Evolutionary conservation across 225 moss, liverwort and hornwort species (phyloP).

Genomic region (Antitrichia curtipendula): DNA sequence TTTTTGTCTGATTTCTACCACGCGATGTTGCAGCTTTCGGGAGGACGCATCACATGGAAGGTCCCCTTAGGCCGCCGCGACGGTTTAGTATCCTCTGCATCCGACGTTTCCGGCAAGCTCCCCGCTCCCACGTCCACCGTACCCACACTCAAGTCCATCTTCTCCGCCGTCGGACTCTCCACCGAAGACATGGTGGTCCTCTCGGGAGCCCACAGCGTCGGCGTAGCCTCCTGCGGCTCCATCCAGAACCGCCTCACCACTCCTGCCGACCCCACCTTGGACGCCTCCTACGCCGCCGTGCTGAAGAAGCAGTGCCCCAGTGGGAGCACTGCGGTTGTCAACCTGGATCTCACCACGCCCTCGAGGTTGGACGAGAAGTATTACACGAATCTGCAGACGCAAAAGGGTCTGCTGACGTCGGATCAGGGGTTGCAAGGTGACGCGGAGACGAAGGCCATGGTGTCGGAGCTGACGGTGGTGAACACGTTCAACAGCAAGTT

Average conservation of each 20-base stretch:
- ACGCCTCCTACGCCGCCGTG: background rate
- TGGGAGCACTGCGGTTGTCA: background rate
- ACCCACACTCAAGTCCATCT: background rate
- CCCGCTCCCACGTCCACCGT: background rate
- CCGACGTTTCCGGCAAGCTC: background rate
- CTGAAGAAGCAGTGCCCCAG: constrained; percentile 3
- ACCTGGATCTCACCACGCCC: constrained; percentile 27
- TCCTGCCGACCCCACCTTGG: background rate
- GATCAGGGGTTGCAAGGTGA: constrained; percentile 16
- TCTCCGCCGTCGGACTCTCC: background rate
- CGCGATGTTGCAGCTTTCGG: background rate
- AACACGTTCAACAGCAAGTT: background rate
- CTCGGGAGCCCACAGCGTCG: constrained; percentile 34
- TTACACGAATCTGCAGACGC: constrained; percentile 13
- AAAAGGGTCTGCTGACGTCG: constrained; percentile 9
- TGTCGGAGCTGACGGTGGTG: background rate
- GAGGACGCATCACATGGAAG: background rate
- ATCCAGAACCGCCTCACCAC: constrained; percentile 13
- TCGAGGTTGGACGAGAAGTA: constrained; percentile 13
- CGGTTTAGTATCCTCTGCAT: background rate
- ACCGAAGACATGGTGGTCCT: constrained; percentile 20
- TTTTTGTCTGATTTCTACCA: background rate
- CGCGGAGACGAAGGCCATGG: background rate
- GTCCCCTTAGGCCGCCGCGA: constrained; percentile 8
- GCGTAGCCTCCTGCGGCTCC: background rate